Conservation (phyloP, 768 basidiomycete genomes). For the Leccinum broughii region DNA sequence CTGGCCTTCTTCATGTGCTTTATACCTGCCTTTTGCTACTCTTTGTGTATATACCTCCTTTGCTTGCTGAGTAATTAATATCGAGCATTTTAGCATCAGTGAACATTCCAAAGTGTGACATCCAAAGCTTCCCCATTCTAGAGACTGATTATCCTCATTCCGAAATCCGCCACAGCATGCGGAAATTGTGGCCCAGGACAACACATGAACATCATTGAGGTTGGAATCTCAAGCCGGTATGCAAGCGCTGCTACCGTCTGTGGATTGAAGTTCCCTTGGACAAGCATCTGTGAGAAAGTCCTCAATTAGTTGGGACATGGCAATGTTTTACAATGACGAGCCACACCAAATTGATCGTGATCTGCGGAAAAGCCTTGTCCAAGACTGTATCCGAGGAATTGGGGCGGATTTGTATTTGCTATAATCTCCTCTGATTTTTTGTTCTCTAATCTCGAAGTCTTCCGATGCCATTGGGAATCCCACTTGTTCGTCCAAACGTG, state of each 20-base stretch:
- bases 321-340: neutral
- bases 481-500: too few relatives aligned
- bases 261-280: slow-evolving; percentile 46
- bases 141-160: slow-evolving; percentile 47
- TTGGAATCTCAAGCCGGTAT: slow-evolving; percentile 47
- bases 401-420: too few relatives aligned
- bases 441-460: too few relatives aligned
- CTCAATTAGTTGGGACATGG: neutral
- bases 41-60: too few relatives aligned
- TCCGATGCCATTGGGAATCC: too few relatives aligned
- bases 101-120: too few relatives aligned
- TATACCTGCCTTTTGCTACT: too few relatives aligned
- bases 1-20: too few relatives aligned
- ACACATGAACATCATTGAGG: slow-evolving; percentile 62
- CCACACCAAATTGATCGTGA: slow-evolving; percentile 58
- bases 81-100: too few relatives aligned
- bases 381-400: slow-evolving; percentile 38
- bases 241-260: slow-evolving; percentile 49
- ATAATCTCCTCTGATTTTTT: too few relatives aligned
- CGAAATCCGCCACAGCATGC: slow-evolving; percentile 48
- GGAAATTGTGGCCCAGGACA: slow-evolving; percentile 52
- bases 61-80: too few relatives aligned
- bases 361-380: slow-evolving; percentile 64
- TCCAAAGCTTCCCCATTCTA: neutral
- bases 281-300: slow-evolving; percentile 40